Percentiles rank a stretch among this genome's conserved stretches.
phyloP scores from a whole-genome alignment of 768 basidiomycete species.

The Tephrocybe sp. region DNA sequence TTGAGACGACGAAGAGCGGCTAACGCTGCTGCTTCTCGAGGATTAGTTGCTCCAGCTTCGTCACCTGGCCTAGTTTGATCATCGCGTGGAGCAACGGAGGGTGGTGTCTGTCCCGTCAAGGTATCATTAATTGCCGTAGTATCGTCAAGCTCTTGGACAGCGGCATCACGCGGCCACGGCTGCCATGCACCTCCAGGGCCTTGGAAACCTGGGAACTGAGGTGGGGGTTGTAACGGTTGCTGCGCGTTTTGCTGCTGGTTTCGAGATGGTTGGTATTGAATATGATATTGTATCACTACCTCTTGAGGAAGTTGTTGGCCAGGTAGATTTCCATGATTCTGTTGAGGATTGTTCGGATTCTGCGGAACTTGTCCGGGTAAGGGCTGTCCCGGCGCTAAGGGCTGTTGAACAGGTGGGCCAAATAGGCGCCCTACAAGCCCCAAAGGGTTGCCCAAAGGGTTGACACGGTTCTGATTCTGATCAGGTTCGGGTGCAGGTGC shows the following conservation, averaged over 20 bases:
- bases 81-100: not conserved
- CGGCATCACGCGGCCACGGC: slow-evolving; percentile 42
- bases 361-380: slow-evolving; percentile 27
- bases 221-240: slow-evolving; percentile 41
- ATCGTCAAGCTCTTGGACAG: slow-evolving; percentile 2
- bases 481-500: slow-evolving; percentile 21
- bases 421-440: slow-evolving; percentile 58
- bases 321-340: slow-evolving; percentile 32
- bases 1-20: slow-evolving; percentile 61
- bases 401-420: slow-evolving; percentile 48
- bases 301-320: slow-evolving; percentile 38
- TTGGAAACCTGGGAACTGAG: slow-evolving; percentile 58
- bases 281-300: slow-evolving; percentile 62
- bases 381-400: slow-evolving; percentile 30
- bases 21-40: slow-evolving; percentile 54
- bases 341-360: slow-evolving; percentile 22
- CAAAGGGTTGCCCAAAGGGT: slow-evolving; percentile 44
- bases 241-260: slow-evolving; percentile 31
- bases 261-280: slow-evolving; percentile 51
- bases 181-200: slow-evolving; percentile 68
- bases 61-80: too few species aligned
- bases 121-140: not conserved
- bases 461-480: slow-evolving; percentile 35
- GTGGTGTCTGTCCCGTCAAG: slow-evolving; percentile 5
- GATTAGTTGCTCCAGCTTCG: slow-evolving; percentile 14